These are phyloP conservation scores for Pichia occidentalis DNA, from an alignment of 805 yeast species.

Conservation along the genomic window DNA sequence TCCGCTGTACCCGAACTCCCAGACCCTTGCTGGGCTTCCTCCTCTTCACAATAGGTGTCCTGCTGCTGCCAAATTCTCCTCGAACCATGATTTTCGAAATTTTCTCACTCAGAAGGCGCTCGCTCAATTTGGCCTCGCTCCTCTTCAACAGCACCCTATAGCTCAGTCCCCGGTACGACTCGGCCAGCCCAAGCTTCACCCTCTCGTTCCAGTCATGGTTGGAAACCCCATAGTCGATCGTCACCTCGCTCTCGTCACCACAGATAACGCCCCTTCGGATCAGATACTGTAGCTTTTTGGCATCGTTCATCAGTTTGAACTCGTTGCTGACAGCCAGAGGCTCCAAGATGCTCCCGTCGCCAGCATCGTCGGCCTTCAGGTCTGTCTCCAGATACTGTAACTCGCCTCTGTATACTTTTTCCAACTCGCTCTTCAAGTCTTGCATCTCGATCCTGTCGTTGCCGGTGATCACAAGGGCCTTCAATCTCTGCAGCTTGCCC, in stretches of 20 bases:
- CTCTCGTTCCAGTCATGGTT: slow-evolving; percentile 9
- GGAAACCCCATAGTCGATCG: slow-evolving; percentile 11
- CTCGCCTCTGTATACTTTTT: slow-evolving; percentile 4
- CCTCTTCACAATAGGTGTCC: no score
- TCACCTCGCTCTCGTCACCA: neutral
- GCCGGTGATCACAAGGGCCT: slow-evolving; percentile 10
- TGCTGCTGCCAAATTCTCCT: no score
- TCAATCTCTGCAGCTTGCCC: slow-evolving; percentile 6
- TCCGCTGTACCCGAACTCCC: no score
- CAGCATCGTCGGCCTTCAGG: neutral
- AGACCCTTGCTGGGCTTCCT: no score
- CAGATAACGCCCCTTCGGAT: neutral
- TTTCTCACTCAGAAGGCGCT: no score
- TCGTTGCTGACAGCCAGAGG: slow-evolving; percentile 2
- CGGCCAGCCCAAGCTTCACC: slow-evolving; percentile 3
- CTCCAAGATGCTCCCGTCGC: slow-evolving; percentile 1
- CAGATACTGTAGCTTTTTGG: slow-evolving; percentile 9
- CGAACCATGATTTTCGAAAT: no score
- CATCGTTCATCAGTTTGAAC: slow-evolving; percentile 12
- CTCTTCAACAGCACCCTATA: no score
- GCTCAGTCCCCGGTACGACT: neutral
- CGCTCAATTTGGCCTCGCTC: no score
- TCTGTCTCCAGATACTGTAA: slow-evolving; percentile 13
- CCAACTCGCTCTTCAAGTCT: slow-evolving; percentile 9
- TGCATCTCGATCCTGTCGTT: slow-evolving; percentile 5